Evolutionary conservation across 164 flowering plant genomes (phyloP).

Genomic region (Tetracentron sinense): DNA sequence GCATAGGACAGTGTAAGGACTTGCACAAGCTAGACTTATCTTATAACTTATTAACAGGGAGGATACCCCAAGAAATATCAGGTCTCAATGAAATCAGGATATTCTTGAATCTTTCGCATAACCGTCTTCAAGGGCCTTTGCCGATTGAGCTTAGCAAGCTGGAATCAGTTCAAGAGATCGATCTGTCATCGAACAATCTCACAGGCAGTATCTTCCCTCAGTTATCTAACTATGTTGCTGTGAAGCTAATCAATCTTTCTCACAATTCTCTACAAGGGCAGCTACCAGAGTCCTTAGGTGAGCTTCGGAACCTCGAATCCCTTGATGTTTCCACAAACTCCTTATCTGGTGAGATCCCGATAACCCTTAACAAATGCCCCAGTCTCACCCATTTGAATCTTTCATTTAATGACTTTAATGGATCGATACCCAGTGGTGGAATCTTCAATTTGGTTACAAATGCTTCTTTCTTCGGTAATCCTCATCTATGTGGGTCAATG

Average conservation of each 20-base stretch:
- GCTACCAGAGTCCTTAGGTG: too few relatives aligned
- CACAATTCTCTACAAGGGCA: conserved; percentile 41
- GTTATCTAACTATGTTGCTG: conserved; percentile 41
- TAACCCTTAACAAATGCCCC: conserved; percentile 26
- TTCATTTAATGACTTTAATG: too few relatives aligned
- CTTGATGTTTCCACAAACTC: conserved; percentile 47
- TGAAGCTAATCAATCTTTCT: conserved; percentile 32
- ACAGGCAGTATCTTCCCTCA: conserved; percentile 36
- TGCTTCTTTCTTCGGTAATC: too few relatives aligned
- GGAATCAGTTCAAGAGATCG: too few relatives aligned
- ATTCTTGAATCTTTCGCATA: too few relatives aligned
- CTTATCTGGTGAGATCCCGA: conserved; percentile 40
- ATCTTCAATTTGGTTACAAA: too few relatives aligned
- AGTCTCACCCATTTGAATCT: conserved; percentile 42
- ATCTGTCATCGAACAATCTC: conserved; percentile 44
- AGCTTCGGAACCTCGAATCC: conserved; percentile 33
- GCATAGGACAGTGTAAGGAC: conserved; percentile 35
- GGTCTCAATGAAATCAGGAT: conserved; percentile 28
- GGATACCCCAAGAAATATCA: too few relatives aligned
- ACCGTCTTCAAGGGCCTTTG: conserved; percentile 44
- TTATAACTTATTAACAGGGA: conserved; percentile 44
- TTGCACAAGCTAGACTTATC: conserved; percentile 56
- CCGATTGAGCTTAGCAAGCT: conserved; percentile 55
- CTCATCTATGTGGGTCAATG: too few relatives aligned
- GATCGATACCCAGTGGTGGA: too few relatives aligned